Evolutionary conservation across 1,284 basidiomycete genomes (phyloP).

Genomic region (Melampsora allii-populina): DNA sequence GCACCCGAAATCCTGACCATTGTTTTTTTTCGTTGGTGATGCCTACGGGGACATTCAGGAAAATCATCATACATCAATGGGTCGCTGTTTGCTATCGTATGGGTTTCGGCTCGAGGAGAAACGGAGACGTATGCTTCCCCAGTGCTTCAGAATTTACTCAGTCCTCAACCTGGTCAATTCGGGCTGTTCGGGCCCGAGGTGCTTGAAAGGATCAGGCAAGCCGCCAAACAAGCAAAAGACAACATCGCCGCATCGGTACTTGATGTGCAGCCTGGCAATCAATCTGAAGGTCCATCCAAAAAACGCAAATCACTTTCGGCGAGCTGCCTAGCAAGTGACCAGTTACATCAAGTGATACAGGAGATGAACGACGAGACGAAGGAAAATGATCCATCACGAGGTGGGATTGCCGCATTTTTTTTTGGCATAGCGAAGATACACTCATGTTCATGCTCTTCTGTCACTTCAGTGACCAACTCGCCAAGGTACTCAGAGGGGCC

Average conservation of each 20-base stretch:
- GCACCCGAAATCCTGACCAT: conserved; percentile 43
- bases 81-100: conserved; percentile 58
- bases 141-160: conserved; percentile 48
- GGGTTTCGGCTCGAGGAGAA: conserved; percentile 58
- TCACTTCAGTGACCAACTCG: background rate
- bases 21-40: conserved; percentile 3
- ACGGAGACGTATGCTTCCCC: conserved; percentile 59
- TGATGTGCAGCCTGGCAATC: background rate
- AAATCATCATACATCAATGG: conserved; percentile 58
- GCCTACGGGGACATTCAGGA: background rate
- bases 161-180: conserved; percentile 11
- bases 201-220: conserved; percentile 43
- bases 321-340: background rate
- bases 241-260: conserved; percentile 5
- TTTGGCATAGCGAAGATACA: background rate
- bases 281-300: conserved; percentile 7
- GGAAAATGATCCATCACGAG: background rate
- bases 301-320: conserved; percentile 19
- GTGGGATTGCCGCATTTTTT: background rate
- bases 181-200: conserved; percentile 44
- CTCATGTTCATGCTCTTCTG: background rate
- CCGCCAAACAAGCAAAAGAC: conserved; percentile 45
- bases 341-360: background rate
- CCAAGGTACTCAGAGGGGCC: background rate
- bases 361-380: background rate